phyloP scores from a whole-genome alignment of 75 land plant genomes.

The Azolla pinnata region DNA sequence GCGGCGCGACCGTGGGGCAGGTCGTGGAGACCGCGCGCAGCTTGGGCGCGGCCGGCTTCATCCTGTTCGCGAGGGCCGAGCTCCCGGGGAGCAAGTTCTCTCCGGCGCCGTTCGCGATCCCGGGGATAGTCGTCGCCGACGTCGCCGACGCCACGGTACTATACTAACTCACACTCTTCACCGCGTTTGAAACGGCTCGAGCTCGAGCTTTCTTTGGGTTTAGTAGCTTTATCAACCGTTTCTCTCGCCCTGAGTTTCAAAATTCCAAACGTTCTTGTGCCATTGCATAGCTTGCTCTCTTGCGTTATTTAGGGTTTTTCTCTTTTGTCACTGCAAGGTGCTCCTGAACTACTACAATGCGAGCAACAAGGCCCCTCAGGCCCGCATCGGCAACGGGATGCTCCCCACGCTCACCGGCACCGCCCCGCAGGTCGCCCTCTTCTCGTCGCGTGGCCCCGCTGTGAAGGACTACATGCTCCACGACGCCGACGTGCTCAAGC shows the following conservation, averaged over 20 bases:
- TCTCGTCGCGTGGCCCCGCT: constrained; percentile 90
- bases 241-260: no score
- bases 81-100: constrained; percentile 63
- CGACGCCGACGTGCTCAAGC: constrained; percentile 86
- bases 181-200: no score
- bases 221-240: no score
- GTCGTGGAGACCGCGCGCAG: constrained; percentile 53
- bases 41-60: constrained; percentile 71
- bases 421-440: constrained; percentile 76
- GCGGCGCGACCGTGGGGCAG: constrained; percentile 49
- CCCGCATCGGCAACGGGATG: constrained; percentile 65
- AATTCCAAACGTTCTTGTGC: no score
- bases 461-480: constrained; percentile 52
- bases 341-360: constrained; percentile 63
- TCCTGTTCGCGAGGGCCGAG: constrained; percentile 59
- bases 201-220: neutral
- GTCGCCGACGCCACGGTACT: no score
- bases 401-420: constrained; percentile 44
- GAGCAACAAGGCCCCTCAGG: constrained; percentile 50
- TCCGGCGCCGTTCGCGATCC: constrained; percentile 59
- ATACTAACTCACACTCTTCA: no score
- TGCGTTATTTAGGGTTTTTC: neutral
- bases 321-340: constrained; percentile 22
- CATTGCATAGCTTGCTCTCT: no score
- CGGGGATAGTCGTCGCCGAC: constrained; percentile 66